Evolutionary conservation across 192 early-diverging fungal species (phyloP), one percentile per base, ranked within the genome.

Genomic region (Geosiphon pyriformis): DNA sequence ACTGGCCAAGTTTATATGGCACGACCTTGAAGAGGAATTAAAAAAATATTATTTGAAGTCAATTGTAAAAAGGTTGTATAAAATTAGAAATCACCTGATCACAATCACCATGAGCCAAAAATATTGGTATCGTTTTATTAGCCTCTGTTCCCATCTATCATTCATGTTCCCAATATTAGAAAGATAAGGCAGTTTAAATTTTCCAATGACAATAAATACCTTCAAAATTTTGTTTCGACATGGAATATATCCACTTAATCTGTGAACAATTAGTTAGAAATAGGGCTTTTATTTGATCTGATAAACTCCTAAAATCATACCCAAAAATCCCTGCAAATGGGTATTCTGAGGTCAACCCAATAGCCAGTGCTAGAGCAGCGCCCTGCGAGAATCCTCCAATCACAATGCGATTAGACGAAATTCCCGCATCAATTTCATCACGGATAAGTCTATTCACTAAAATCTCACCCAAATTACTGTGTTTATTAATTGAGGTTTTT

Each of bases 331-430:
- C 76, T 56, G 70, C 76, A 25, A 78, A 70, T n/a, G n/a, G 83
- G 50, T 79, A 72, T 60, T 87, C 87, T 4, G 87, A 82, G 30
- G 88, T 87, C 65, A 96, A 71, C 3, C 79, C 85, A 8, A 83
- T 83, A 61, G 90, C 71, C 46, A 96, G 72, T 11, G 88, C 58
- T 78, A 94, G 80, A 0, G 88, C 94, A n/a, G 82, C 79, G 47
- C 88, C 93, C 74, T 98, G 96, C 23, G 93, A 95, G 66, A 98
- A 98, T 0, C 96, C 96, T 57, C 92, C 94, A 18, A 98, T 49
- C 35, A 97, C 86, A 51, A 98, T 98, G 18, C 92, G 82, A 37
- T 86, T 75, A 4, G 92, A 73, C 1, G 90, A 82, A 55, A 93
- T 94, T 3, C 91, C 87, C 22, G 78, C 53, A 18, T 89, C 86